A percentile compares a stretch with the other conserved stretches of the same genome.
Conservation (phyloP, 2,329 filamentous ascomycete genomes). For the Dothidotthia symphoricarpi region DNA sequence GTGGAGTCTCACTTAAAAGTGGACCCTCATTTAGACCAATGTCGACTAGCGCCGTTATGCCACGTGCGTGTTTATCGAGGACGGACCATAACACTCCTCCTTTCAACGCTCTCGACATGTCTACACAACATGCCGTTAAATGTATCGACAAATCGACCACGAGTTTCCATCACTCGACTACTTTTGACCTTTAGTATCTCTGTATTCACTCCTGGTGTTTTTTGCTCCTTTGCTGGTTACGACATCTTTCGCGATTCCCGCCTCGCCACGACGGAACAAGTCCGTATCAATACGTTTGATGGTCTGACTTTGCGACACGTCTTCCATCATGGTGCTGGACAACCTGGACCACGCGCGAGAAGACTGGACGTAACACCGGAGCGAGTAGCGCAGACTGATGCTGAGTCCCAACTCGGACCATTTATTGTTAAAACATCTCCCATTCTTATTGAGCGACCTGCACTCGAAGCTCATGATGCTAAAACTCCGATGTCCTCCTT, state of each 20-base stretch:
- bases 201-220: conserved; percentile 19
- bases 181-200: conserved; percentile 17
- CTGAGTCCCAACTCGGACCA: conserved; percentile 26
- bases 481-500: conserved; percentile 31
- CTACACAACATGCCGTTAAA: conserved; percentile 20
- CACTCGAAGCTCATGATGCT: conserved; percentile 15
- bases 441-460: conserved; percentile 32
- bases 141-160: conserved; percentile 12
- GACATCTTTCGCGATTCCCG: conserved; percentile 8
- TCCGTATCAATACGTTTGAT: conserved; percentile 4
- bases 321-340: conserved; percentile 37
- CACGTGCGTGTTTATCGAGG: conserved; percentile 10
- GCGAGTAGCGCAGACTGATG: conserved; percentile 20
- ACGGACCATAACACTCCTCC: conserved; percentile 7
- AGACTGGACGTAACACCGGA: conserved; percentile 33
- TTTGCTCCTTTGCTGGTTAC: conserved; percentile 13
- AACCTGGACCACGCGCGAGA: conserved; percentile 33
- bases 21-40: not conserved
- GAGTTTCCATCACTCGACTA: conserved; percentile 12
- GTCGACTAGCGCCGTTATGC: conserved; percentile 5
- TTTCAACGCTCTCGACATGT: conserved; percentile 13
- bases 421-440: conserved; percentile 31
- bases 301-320: conserved; percentile 33
- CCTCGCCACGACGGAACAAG: conserved; percentile 6
- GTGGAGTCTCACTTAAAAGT: too few species aligned